Evolutionary conservation across 2,329 filamentous ascomycete genomes (phyloP).

Genomic region (Helotiales sp.): DNA sequence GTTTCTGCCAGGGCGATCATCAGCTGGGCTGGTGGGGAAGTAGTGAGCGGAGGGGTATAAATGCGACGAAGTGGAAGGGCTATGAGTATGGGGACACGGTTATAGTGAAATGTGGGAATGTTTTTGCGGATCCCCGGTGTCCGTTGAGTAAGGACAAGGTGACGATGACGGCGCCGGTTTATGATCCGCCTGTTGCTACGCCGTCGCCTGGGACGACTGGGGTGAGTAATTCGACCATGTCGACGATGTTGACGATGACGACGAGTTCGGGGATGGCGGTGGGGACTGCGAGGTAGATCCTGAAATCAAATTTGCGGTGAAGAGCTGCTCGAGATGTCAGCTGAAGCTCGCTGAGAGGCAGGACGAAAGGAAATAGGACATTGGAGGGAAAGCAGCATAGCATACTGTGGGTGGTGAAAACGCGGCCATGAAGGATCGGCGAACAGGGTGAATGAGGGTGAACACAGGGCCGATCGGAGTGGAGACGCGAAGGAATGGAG

Average conservation of each 20-base stretch:
- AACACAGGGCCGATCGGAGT: too few species aligned
- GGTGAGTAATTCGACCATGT: not conserved
- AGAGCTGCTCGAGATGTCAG: too few species aligned
- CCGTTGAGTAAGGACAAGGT: not conserved
- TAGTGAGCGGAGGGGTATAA: not conserved
- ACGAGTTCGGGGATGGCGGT: not conserved
- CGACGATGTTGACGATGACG: not conserved
- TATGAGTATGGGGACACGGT: conserved; percentile 1
- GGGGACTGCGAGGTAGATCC: not conserved
- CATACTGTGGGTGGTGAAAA: too few species aligned
- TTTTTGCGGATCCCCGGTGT: conserved; percentile 1
- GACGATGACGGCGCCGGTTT: not conserved
- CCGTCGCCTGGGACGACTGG: not conserved
- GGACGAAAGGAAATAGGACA: too few species aligned
- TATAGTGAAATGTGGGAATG: not conserved
- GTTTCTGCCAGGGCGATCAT: not conserved
- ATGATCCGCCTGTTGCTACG: not conserved
- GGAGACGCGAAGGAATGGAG: too few species aligned
- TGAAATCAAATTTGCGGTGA: too few species aligned
- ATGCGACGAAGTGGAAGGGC: not conserved
- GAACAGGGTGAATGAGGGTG: too few species aligned
- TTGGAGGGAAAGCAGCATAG: too few species aligned
- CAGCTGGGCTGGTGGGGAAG: not conserved
- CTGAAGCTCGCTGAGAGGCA: too few species aligned
- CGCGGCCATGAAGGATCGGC: too few species aligned